phyloP scores from a whole-genome alignment of 441 rosid genomes.

The Syzygium malaccense region DNA sequence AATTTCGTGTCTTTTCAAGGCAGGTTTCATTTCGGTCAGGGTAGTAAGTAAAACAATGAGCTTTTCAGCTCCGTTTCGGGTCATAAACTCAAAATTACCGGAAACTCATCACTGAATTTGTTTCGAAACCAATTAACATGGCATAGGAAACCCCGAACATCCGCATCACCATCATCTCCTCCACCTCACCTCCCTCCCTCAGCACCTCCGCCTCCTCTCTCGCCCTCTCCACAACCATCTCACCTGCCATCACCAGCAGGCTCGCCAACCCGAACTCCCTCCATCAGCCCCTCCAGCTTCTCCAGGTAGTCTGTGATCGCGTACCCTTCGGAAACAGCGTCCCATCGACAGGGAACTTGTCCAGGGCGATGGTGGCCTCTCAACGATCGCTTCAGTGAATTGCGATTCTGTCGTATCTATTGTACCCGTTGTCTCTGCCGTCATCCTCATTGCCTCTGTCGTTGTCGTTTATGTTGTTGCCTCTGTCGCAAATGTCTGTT shows the following conservation, averaged over 20 bases:
- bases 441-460: background rate
- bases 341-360: background rate
- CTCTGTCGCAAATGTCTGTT: background rate
- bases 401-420: background rate
- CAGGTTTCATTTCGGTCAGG: background rate
- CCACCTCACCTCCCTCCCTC: conserved; percentile 69
- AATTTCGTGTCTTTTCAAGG: background rate
- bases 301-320: background rate
- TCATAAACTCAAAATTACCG: background rate
- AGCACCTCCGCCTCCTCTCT: conserved; percentile 81
- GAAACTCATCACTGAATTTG: background rate
- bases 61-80: no score
- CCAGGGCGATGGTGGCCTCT: background rate
- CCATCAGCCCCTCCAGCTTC: background rate
- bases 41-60: background rate
- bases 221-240: conserved; percentile 76
- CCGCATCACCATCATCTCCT: conserved; percentile 76
- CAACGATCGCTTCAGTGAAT: no score
- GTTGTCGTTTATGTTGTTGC: background rate
- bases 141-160: conserved; percentile 40
- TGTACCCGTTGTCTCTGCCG: background rate
- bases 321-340: background rate
- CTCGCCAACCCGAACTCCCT: conserved; percentile 60
- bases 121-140: background rate
- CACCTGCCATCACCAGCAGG: conserved; percentile 56